Conservation (phyloP, 129 eudicot genomes). For the Centaurea solstitialis region DNA sequence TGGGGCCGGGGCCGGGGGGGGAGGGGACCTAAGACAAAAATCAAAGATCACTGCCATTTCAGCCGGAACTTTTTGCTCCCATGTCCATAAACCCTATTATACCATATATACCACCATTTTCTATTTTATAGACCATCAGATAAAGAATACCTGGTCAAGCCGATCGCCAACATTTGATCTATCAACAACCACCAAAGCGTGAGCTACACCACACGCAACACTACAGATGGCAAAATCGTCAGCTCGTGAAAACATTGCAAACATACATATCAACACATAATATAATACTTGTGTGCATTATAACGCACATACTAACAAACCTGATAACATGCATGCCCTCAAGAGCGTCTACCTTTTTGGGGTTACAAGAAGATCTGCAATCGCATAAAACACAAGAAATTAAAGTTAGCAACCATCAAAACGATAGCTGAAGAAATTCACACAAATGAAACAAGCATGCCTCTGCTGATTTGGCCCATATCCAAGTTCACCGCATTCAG, state of each 20-base stretch:
- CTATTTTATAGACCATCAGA: no score
- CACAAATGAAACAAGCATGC: slow-evolving; percentile 24
- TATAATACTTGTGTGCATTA: background rate
- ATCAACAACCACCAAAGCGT: slow-evolving; percentile 67
- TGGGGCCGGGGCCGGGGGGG: no score
- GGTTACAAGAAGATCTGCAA: slow-evolving; percentile 59
- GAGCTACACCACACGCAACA: slow-evolving; percentile 81
- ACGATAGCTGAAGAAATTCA: background rate
- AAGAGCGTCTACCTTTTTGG: slow-evolving; percentile 67
- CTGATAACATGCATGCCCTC: slow-evolving; percentile 87
- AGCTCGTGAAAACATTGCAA: no score
- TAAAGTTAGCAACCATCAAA: background rate
- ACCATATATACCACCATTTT: background rate
- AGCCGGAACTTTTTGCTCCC: background rate
- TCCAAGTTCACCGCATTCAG: slow-evolving; percentile 69
- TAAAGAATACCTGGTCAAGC: slow-evolving; percentile 57
- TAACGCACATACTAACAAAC: slow-evolving; percentile 36
- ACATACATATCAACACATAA: background rate
- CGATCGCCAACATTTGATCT: slow-evolving; percentile 36
- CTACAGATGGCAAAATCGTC: slow-evolving; percentile 23
- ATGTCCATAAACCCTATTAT: background rate
- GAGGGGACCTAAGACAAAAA: background rate
- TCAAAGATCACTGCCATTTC: background rate
- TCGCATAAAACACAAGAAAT: slow-evolving; percentile 4
- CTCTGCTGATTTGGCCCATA: slow-evolving; percentile 72